phyloP scores from a whole-genome alignment of 768 basidiomycete genomes.

The Pholiota molesta region DNA sequence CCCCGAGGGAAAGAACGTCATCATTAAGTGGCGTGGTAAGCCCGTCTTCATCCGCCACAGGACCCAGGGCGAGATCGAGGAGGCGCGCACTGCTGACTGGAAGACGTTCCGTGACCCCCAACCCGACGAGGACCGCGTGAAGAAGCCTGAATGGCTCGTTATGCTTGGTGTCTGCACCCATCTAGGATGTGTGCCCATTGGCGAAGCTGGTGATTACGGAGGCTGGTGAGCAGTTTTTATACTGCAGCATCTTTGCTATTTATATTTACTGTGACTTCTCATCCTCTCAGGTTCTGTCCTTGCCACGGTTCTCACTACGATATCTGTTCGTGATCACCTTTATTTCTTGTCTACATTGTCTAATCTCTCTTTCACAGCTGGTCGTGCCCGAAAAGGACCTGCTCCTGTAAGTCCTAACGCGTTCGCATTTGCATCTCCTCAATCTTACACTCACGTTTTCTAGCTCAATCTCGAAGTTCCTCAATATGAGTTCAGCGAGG shows the following conservation, averaged over 20 bases:
- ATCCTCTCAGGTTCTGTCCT: slow-evolving; percentile 78
- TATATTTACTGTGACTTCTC: slow-evolving; percentile 1
- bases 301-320: slow-evolving; percentile 99
- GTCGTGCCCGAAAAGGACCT: slow-evolving; percentile 94
- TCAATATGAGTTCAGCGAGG: slow-evolving; percentile 84
- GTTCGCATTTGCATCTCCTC: slow-evolving; percentile 2
- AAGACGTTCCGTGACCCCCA: slow-evolving; percentile 91
- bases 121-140: slow-evolving; percentile 82
- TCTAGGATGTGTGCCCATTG: slow-evolving; percentile 97
- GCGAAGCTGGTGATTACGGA: slow-evolving; percentile 95
- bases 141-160: slow-evolving; percentile 97
- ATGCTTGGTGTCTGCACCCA: slow-evolving; percentile 96
- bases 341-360: slow-evolving; percentile 6
- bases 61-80: slow-evolving; percentile 87
- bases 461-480: slow-evolving; percentile 96
- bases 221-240: slow-evolving; percentile 76
- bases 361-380: slow-evolving; percentile 52
- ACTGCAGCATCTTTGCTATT: not conserved
- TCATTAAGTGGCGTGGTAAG: slow-evolving; percentile 99
- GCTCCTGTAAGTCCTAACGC: slow-evolving; percentile 73
- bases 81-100: slow-evolving; percentile 86
- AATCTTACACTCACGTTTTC: slow-evolving; percentile 13
- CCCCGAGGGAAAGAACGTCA: slow-evolving; percentile 96
- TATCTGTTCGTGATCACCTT: slow-evolving; percentile 65
- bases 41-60: slow-evolving; percentile 99